Conservation (phyloP, 1,284 basidiomycete species). For the Ganoderma boninense region DNA sequence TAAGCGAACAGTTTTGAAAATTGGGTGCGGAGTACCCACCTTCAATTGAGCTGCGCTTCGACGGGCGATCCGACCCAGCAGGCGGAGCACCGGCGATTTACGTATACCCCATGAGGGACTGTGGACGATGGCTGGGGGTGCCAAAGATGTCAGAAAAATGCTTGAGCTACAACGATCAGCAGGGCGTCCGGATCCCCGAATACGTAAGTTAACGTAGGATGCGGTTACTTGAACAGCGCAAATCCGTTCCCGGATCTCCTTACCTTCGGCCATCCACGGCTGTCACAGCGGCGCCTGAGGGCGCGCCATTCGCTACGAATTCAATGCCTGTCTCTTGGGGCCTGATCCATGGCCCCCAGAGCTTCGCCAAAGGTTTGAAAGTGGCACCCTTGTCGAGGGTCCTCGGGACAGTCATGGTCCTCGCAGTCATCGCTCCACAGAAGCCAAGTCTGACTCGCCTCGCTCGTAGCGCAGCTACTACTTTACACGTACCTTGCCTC, state of each 20-base stretch:
- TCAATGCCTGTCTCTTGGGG: background rate
- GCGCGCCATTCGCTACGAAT: background rate
- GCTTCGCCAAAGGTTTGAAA: background rate
- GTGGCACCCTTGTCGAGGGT: background rate
- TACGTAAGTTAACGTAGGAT: background rate
- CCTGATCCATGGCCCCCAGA: background rate
- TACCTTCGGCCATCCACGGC: background rate
- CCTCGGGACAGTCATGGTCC: background rate
- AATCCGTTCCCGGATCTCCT: background rate
- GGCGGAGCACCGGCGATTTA: background rate
- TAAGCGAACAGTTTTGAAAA: constrained; percentile 6
- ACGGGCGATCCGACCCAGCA: background rate
- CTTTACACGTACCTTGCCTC: background rate
- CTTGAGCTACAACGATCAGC: background rate
- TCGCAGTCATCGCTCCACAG: background rate
- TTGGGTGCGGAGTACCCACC: background rate
- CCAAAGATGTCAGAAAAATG: background rate
- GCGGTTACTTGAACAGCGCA: background rate
- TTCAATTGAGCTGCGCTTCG: background rate
- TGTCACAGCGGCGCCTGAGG: background rate
- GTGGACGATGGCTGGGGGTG: background rate
- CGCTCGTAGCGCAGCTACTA: background rate
- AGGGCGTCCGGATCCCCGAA: background rate
- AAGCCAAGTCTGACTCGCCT: background rate
- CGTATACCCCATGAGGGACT: background rate